Evolutionary conservation across 2,329 filamentous ascomycete species (phyloP), one percentile per base, ranked within the genome.

Genomic region (Curvularia lunata): DNA sequence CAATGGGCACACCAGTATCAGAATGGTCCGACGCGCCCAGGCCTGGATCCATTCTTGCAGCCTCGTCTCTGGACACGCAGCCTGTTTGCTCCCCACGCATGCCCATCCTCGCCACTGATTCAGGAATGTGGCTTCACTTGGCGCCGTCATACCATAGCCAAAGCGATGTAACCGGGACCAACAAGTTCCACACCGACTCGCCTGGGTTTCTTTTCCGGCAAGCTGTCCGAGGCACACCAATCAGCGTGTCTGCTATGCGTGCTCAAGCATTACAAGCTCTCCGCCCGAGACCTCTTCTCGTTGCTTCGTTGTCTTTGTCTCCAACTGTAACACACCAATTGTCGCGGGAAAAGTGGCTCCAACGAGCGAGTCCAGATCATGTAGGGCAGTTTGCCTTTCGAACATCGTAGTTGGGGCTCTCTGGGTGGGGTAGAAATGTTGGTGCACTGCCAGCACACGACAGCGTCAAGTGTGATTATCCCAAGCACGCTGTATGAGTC

Each of bases 131-230:
- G 52, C 45, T 37, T 42, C 27, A 21, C 27, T 27, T n/a, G 38
- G 45, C 52, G 42, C 34, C 13, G 48, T 54, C 13, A 37, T 37
- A 8, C 16, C 16, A 37, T 30, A 49, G 27, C 45, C 52, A 47
- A 49, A 45, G 16, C 19, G 0, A 19, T 8, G 19, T 3, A 27
- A 30, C 30, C 30, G 5, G 30, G n/a, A 13, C 18, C 46, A 40
- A n/a, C n/a, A 40, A 40, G 25, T 27, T 8, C 25, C 32, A 34
- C 32, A 34, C 32, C 13, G 32, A 34, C 32, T 34, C 32, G 4
- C 12, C 32, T 16, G 32, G 12, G 4, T 8, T 27, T 27, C 25
- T 8, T 27, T 27, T 27, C 25, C 6, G 6, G 25, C 25, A 27
- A 27, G 25, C 25, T 27, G 25, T 8, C 12, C 32, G 12, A 16